These are phyloP conservation scores for Cystofilobasidium macerans DNA, from an alignment of 768 basidiomycete genomes.

Conservation along the genomic window DNA sequence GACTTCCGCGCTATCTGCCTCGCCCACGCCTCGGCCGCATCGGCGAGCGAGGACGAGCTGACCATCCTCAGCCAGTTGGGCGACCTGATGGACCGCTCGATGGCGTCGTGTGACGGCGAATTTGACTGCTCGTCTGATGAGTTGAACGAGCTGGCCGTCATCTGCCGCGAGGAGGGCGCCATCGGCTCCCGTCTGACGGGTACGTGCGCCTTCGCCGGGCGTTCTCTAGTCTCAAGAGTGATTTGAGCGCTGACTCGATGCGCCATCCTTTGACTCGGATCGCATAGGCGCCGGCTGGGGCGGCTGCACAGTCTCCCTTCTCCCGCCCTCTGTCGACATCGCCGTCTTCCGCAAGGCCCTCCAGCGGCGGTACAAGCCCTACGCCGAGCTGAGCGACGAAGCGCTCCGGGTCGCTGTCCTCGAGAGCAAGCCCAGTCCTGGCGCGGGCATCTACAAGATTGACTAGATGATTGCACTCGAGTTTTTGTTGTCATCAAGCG, in stretches of 20 bases:
- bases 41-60: background rate
- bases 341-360: conserved; percentile 55
- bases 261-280: background rate
- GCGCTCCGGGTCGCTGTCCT: conserved; percentile 59
- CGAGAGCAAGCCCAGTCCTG: conserved; percentile 69
- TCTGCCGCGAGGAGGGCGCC: conserved; percentile 62
- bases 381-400: conserved; percentile 50
- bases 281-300: conserved; percentile 77
- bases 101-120: conserved; percentile 54
- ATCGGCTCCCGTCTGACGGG: conserved; percentile 76
- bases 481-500: background rate
- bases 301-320: conserved; percentile 74
- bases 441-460: conserved; percentile 46
- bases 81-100: conserved; percentile 64
- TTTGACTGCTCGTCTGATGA: conserved; percentile 74
- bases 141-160: conserved; percentile 54
- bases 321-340: conserved; percentile 51
- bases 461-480: conserved; percentile 44
- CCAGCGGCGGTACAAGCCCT: conserved; percentile 54
- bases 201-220: conserved; percentile 34
- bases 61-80: conserved; percentile 49
- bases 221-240: background rate
- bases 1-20: conserved; percentile 62
- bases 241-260: background rate
- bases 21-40: conserved; percentile 33